Base-by-base conservation (phyloP, 2,329 filamentous ascomycete species). In the Calonectria montana region DNA sequence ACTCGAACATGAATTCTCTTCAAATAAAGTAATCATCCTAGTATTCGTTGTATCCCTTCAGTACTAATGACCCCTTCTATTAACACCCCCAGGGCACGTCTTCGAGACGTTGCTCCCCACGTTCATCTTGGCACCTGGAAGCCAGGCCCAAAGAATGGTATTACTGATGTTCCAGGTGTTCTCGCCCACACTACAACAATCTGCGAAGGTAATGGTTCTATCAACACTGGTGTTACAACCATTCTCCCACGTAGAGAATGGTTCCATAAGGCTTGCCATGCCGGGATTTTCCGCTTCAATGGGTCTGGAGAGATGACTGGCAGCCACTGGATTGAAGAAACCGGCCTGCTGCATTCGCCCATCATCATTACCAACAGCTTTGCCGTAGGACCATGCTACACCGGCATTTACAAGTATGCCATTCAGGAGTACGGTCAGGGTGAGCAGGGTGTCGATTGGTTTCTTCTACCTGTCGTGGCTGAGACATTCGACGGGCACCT, bases 271-370 rank as follows among this genome's bases (percentile, higher is more conserved):
- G 86, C 86, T 55, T 86, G 85, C 74, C 85, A 88, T 53, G 84
- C 86, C 5, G 85, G 85, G n/a, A 74, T 88, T 50, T 91, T 91
- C 81, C 86, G 87, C 73, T 91, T 92, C 84, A 92, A 92, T 75
- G 90, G 91, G 67, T 88, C 88, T 45, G 90, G 91, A 39, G 90
- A 92, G 80, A 84, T 92, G 83, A 92, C 90, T 0, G 90, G 90
- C 7, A 84, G 83, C 10, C 88, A 91, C 76, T 90, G 89, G 87
- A 88, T 92, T 72, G 85, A 89, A 37, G 91, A 93, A 78, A 89
- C 89, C 1, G 90, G 90, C 0, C 83, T 69, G 6, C 27, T 65
- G 23, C 67, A 65, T 29, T 69, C 67, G 1, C 67, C 67, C 12
- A 65, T 69, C 29, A 67, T 67, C 35, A 67, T 66, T 7, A 67